These are phyloP conservation scores for Neofusicoccum laricinum DNA, from an alignment of 2,329 filamentous ascomycete genomes.

Conservation along the genomic window DNA sequence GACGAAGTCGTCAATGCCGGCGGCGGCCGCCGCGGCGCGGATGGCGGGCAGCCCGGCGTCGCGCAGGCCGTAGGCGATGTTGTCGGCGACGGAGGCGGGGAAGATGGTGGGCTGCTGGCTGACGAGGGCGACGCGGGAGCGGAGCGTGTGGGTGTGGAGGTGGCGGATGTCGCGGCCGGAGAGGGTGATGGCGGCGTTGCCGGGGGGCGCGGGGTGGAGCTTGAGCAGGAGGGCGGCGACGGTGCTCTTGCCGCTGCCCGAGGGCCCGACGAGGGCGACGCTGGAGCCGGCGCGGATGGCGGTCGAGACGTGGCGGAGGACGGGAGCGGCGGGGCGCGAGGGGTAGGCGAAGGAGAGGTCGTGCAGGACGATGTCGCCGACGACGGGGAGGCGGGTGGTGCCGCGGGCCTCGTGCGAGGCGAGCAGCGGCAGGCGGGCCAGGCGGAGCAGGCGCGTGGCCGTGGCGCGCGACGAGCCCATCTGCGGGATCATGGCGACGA, in stretches of 20 bases:
- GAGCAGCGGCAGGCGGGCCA: constrained; percentile 57
- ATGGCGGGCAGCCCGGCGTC: constrained; percentile 55
- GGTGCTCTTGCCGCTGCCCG: constrained; percentile 90
- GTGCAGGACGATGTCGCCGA: constrained; percentile 58
- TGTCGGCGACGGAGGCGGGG: constrained; percentile 70
- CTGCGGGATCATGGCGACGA: constrained; percentile 75
- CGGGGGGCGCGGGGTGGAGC: constrained; percentile 54
- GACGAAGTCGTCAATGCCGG: constrained; percentile 76
- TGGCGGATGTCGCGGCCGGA: constrained; percentile 54
- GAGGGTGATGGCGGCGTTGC: constrained; percentile 49
- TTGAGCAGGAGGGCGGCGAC: constrained; percentile 71
- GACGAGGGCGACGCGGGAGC: constrained; percentile 64
- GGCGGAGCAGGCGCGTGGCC: constrained; percentile 68
- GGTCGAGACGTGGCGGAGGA: constrained; percentile 66
- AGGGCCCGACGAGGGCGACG: constrained; percentile 76
- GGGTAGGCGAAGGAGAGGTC: constrained; percentile 72
- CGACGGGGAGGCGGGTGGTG: constrained; percentile 39
- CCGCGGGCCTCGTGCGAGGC: constrained; percentile 60
- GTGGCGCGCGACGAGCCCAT: constrained; percentile 71
- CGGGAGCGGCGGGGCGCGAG: constrained; percentile 47
- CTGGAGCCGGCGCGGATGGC: constrained; percentile 61
- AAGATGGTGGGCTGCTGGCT: constrained; percentile 74
- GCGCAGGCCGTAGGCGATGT: constrained; percentile 76
- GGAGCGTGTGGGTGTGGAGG: constrained; percentile 60
- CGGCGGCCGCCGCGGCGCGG: constrained; percentile 49